Base-by-base conservation (phyloP, 345 rosid species). In the Tarenaya hassleriana region DNA sequence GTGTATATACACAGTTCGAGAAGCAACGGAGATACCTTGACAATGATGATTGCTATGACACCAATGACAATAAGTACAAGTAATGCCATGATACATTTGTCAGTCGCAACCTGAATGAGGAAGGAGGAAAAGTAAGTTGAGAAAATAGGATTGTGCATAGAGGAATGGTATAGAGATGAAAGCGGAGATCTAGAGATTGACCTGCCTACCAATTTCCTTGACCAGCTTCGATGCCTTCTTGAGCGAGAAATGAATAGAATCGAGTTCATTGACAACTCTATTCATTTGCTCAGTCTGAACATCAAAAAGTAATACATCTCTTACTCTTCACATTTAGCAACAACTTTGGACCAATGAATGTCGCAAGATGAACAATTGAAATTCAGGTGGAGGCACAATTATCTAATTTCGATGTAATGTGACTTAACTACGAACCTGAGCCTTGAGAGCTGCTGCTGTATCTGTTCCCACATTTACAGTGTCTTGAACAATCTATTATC, bases 131-230 rank as follows among this genome's bases (percentile, higher is more conserved):
- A 63, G 31, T 68, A 31, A 61, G 69, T 52, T 41, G 46, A 63
- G 29, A 44, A 33, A 45, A 41, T 21, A 39, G 14, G 56, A 52
- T 34, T 32, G 19, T 29, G 43, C 16, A 59, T 4, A 19, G 20
- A 8, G 45, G 24, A 45, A 59, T 5, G n/a, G 51, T 31, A 35
- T 45, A 58, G 50, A 51, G 34, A 62, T 40, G 60, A 48, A 52
- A 42, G 63, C 47, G 68, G 40, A 56, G 47, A 62, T 43, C 43
- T 20, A 56, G 73, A 74, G 58, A 77, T 75, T 68, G 76, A 91
- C 96, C 95, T 92, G 98, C 77, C 98, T 85, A 78, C 96, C 90
- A 49, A 88, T 81, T 78, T 88, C 96, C 81, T 88, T 92, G 56
- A 88, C 98, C 66, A 92, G 68, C 74, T 88, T 67, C 46, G 96